A percentile compares a stretch with the other conserved stretches of the same genome.
These are phyloP conservation scores for Kalmanozyma brasiliensis DNA, from an alignment of 1,284 basidiomycete species.

Conservation along the genomic window DNA sequence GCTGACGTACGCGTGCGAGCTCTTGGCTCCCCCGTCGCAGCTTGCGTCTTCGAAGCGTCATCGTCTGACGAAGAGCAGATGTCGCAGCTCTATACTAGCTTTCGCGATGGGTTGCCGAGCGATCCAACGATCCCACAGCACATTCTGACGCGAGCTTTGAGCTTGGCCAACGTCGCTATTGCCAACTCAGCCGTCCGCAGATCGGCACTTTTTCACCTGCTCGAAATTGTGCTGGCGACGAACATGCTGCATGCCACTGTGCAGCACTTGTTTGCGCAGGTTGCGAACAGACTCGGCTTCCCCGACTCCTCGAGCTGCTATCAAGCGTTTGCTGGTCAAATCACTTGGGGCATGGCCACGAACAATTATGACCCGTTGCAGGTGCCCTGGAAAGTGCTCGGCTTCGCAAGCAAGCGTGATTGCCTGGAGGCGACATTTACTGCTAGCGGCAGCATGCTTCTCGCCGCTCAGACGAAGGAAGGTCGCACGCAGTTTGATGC, in stretches of 20 bases:
- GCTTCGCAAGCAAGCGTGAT: slow-evolving; percentile 73
- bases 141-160: slow-evolving; percentile 82
- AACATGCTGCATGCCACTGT: slow-evolving; percentile 74
- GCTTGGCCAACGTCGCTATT: slow-evolving; percentile 84
- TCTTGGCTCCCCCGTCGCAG: slow-evolving; percentile 76
- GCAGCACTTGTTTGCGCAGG: slow-evolving; percentile 75
- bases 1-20: slow-evolving; percentile 86
- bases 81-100: slow-evolving; percentile 36
- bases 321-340: slow-evolving; percentile 80
- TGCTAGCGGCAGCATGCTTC: slow-evolving; percentile 45
- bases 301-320: slow-evolving; percentile 77
- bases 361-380: slow-evolving; percentile 73
- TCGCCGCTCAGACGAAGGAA: slow-evolving; percentile 42
- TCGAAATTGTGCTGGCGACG: slow-evolving; percentile 73
- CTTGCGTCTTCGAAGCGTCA: slow-evolving; percentile 71
- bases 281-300: slow-evolving; percentile 79
- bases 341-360: slow-evolving; percentile 69
- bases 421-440: slow-evolving; percentile 35
- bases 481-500: slow-evolving; percentile 73
- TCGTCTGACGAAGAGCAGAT: slow-evolving; percentile 17
- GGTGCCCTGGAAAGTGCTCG: slow-evolving; percentile 78
- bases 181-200: slow-evolving; percentile 81
- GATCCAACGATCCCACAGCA: slow-evolving; percentile 74
- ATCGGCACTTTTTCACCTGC: slow-evolving; percentile 85
- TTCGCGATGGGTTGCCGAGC: slow-evolving; percentile 31